Evolutionary conservation across 495 filamentous ascomycete genomes (phyloP).

Genomic region (Neurospora sublineolata): DNA sequence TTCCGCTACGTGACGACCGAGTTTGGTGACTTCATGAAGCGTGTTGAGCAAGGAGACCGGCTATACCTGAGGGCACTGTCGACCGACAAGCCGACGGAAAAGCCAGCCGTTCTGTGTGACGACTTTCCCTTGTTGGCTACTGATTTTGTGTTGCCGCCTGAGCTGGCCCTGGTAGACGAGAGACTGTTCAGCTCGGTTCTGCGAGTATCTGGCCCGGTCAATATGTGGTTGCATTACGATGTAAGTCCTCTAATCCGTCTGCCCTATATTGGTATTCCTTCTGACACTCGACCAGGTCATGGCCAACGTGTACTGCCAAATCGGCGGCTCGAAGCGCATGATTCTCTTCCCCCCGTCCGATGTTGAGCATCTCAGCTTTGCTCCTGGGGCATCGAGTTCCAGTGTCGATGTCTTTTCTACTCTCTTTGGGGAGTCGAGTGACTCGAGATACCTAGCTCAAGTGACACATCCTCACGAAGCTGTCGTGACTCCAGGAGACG

Average conservation of each 20-base stretch:
- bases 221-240: constrained; percentile 91
- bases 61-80: constrained; percentile 73
- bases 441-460: constrained; percentile 30
- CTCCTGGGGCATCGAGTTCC: constrained; percentile 70
- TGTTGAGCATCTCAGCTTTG: constrained; percentile 55
- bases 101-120: constrained; percentile 51
- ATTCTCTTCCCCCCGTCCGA: constrained; percentile 71
- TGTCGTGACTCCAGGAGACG: constrained; percentile 53
- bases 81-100: constrained; percentile 49
- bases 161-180: constrained; percentile 45
- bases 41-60: constrained; percentile 45
- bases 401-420: constrained; percentile 53
- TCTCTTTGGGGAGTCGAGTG: constrained; percentile 11
- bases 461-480: constrained; percentile 55
- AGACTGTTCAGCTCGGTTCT: constrained; percentile 71
- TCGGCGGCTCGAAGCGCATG: constrained; percentile 58
- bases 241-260: constrained; percentile 30
- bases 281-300: constrained; percentile 47
- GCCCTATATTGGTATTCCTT: neutral
- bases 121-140: constrained; percentile 60
- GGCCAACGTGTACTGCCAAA: constrained; percentile 80
- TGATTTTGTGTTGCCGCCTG: constrained; percentile 61
- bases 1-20: constrained; percentile 60
- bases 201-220: constrained; percentile 68
- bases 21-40: constrained; percentile 58